phyloP scores from a whole-genome alignment of 2,329 filamentous ascomycete genomes.

The Pestalotiopsis sp. region DNA sequence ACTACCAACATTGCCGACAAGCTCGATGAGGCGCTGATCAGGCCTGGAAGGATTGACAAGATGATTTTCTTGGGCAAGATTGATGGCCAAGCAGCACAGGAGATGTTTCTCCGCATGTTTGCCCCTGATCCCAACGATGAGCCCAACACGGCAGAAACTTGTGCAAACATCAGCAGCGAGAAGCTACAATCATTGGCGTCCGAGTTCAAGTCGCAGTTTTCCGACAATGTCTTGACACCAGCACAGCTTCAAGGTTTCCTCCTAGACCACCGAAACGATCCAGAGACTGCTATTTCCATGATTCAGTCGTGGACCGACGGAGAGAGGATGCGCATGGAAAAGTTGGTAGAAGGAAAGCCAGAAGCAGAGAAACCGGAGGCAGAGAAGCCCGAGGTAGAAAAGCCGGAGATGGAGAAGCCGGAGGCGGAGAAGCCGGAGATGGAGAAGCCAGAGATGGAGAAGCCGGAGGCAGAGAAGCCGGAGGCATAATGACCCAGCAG shows the following conservation, averaged over 20 bases:
- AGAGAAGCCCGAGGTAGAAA: not conserved
- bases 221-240: constrained; percentile 26
- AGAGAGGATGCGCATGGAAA: not conserved
- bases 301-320: constrained; percentile 2
- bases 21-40: constrained; percentile 66
- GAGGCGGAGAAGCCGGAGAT: not conserved
- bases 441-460: not conserved
- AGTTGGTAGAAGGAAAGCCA: not conserved
- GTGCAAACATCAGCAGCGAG: constrained; percentile 16
- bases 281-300: not conserved
- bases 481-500: too few species aligned
- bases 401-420: not conserved
- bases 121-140: constrained; percentile 21
- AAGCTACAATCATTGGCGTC: constrained; percentile 15
- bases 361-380: not conserved
- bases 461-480: too few species aligned
- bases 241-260: constrained; percentile 29
- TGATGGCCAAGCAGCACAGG: constrained; percentile 24
- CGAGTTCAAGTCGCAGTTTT: constrained; percentile 17
- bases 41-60: constrained; percentile 71
- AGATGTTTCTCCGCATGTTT: constrained; percentile 27
- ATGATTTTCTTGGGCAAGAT: constrained; percentile 60
- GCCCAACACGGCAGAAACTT: constrained; percentile 20
- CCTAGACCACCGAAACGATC: constrained; percentile 18
- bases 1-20: constrained; percentile 71